Evolutionary conservation across 331 rosid species (phyloP).

Genomic region (Malus hybrid): DNA sequence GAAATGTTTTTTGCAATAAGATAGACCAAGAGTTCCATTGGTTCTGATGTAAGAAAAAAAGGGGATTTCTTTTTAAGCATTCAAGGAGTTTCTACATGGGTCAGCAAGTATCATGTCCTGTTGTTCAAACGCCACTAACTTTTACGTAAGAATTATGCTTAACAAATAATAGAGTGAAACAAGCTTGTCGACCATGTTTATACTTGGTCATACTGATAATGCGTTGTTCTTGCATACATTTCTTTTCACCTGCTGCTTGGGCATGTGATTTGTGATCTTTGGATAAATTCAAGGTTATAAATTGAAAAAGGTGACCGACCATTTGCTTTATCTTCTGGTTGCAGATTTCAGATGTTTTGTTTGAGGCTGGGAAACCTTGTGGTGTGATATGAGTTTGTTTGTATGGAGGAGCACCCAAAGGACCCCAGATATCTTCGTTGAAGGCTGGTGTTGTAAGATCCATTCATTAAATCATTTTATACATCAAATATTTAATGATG

Average conservation of each 20-base stretch:
- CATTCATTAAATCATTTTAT: not conserved
- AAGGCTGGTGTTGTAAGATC: conserved; percentile 87
- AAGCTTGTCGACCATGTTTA: not conserved
- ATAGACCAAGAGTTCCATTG: not conserved
- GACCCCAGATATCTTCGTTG: conserved; percentile 64
- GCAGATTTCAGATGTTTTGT: conserved; percentile 83
- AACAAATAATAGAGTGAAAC: not conserved
- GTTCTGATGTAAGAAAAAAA: not conserved
- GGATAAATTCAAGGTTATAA: not conserved
- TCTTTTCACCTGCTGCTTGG: no score
- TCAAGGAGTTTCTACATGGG: not conserved
- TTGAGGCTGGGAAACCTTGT: conserved; percentile 77
- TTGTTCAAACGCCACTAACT: no score
- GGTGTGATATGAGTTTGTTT: conserved; percentile 69
- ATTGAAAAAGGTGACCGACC: conserved; percentile 2
- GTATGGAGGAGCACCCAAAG: conserved; percentile 95
- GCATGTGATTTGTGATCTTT: not conserved
- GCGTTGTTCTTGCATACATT: not conserved
- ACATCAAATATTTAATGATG: not conserved
- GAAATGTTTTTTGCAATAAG: not conserved
- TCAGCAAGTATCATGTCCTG: not conserved
- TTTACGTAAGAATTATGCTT: not conserved
- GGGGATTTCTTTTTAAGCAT: not conserved
- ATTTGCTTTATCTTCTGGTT: conserved; percentile 16
- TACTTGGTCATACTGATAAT: not conserved